Evolutionary conservation across 2,329 filamentous ascomycete species (phyloP).

Genomic region (Phaeosphaeriaceae sp.): DNA sequence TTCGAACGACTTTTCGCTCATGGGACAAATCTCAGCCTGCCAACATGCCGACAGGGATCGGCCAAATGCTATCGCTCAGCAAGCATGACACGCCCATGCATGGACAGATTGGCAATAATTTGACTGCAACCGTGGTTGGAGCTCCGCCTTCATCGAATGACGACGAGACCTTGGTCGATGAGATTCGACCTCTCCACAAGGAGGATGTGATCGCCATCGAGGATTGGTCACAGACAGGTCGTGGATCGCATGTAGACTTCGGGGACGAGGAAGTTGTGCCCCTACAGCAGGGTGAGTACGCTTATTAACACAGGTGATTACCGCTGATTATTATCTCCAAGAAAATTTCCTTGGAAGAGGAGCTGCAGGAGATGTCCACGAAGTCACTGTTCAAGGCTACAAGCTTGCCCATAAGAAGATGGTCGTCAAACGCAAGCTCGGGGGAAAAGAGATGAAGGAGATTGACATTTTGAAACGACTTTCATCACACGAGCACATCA

Average conservation of each 20-base stretch:
- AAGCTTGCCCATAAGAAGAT: constrained; percentile 28
- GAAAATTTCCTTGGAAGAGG: constrained; percentile 23
- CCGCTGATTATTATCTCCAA: background rate
- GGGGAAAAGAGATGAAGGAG: constrained; percentile 21
- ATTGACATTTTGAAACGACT: constrained; percentile 31
- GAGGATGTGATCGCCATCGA: constrained; percentile 7
- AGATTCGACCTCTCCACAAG: background rate
- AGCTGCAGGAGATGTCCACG: constrained; percentile 26
- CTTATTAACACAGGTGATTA: background rate
- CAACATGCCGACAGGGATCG: background rate
- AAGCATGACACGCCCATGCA: background rate
- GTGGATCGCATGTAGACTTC: constrained; percentile 31
- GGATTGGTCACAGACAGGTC: constrained; percentile 26
- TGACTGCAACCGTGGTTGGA: background rate
- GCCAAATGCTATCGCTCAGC: background rate
- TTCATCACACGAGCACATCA: constrained; percentile 22
- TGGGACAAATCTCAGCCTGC: background rate
- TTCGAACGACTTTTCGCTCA: background rate
- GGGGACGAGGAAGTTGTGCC: constrained; percentile 19
- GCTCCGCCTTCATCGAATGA: background rate
- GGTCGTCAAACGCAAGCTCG: constrained; percentile 18
- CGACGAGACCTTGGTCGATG: constrained; percentile 3
- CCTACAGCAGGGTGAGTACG: constrained; percentile 15
- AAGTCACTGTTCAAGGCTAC: constrained; percentile 17
- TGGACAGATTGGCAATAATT: background rate